Evolutionary conservation across 805 yeast genomes (phyloP), one percentile per base, ranked within the genome.

Genomic region (Torulaspora quercuum): DNA sequence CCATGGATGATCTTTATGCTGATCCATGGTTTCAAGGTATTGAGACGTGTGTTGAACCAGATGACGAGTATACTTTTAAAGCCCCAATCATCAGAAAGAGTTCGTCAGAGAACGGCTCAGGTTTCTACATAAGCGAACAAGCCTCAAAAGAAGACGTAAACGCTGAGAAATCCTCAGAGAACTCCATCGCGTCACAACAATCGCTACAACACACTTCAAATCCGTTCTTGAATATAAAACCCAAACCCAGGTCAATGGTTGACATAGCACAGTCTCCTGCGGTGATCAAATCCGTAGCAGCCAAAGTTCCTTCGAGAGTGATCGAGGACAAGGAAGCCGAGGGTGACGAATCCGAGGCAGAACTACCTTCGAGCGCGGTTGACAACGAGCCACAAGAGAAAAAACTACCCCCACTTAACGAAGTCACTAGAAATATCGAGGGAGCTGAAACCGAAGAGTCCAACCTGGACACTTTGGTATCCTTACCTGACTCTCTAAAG

Each of bases 1-100:
- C 72, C 11, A 50, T 83, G 44, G 67, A 70, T 1, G 67, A 70
- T 16, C 60, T 83, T 21, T 74, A 79, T 43, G 49, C 65, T 2
- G 88, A 82, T 49, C 76, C 80, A 7, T 82, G 83, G 78, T 82
- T 82, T 53, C 62, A 60, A 18, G 46, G 61, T 3, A 63, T 81
- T 30, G 83, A 76, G 44, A 72, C 75, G 65, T 82, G 90, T 54
- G 37, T 53, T 16, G 57, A 50, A 13, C 50, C 53, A 1, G 44
- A 43, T 25, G 59, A 50, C 19, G 47, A 43, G 5, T 39, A 41
- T 23, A 22, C 28, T 3, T 36, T 47, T 9, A 48, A 45, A 17
- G 32, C 33, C 10, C 64, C 64, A 6, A 54, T 50, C 14, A 38
- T 59, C 10, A 49, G 49, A 35, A 50, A 46, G 17, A 37, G 55